Evolutionary conservation across 2,329 filamentous ascomycete species (phyloP).

Genomic region (Cytospora schulzeri): DNA sequence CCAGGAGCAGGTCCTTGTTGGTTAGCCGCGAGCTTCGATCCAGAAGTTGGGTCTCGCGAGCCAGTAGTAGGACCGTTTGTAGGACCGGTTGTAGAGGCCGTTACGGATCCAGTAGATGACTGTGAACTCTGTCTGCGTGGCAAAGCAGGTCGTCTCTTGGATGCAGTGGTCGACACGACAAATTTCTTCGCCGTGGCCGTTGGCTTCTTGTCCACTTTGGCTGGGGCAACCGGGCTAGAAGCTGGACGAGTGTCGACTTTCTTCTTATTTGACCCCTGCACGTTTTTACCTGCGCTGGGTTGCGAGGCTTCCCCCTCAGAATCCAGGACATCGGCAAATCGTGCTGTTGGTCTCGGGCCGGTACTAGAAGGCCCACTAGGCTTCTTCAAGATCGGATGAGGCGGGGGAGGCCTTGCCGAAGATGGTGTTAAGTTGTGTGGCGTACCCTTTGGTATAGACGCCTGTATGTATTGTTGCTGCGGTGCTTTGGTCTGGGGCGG

Average conservation of each 20-base stretch:
- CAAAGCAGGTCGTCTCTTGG: slow-evolving; percentile 50
- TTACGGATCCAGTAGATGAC: slow-evolving; percentile 41
- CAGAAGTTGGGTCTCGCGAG: slow-evolving; percentile 38
- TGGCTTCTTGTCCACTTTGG: slow-evolving; percentile 36
- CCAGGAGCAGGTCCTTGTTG: slow-evolving; percentile 14
- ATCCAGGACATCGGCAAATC: slow-evolving; percentile 59
- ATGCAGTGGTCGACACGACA: slow-evolving; percentile 45
- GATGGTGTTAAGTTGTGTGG: slow-evolving; percentile 40
- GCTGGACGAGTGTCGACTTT: slow-evolving; percentile 28
- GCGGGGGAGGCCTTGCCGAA: slow-evolving; percentile 50
- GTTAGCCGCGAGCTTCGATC: slow-evolving; percentile 11
- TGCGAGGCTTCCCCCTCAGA: slow-evolving; percentile 47
- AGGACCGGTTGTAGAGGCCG: background rate
- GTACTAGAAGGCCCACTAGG: slow-evolving; percentile 54
- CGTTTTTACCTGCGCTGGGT: slow-evolving; percentile 32
- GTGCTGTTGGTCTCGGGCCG: slow-evolving; percentile 60
- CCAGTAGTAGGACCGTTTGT: slow-evolving; percentile 30
- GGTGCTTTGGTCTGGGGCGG: slow-evolving; percentile 9
- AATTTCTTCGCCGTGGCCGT: slow-evolving; percentile 41
- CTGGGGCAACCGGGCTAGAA: slow-evolving; percentile 31
- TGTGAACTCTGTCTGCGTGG: slow-evolving; percentile 52
- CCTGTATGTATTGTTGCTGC: background rate
- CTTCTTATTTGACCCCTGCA: slow-evolving; percentile 30
- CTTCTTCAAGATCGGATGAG: slow-evolving; percentile 64
- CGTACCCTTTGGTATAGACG: slow-evolving; percentile 28